Evolutionary conservation across 257 asterid species (phyloP).

Genomic region (Rhazya stricta): DNA sequence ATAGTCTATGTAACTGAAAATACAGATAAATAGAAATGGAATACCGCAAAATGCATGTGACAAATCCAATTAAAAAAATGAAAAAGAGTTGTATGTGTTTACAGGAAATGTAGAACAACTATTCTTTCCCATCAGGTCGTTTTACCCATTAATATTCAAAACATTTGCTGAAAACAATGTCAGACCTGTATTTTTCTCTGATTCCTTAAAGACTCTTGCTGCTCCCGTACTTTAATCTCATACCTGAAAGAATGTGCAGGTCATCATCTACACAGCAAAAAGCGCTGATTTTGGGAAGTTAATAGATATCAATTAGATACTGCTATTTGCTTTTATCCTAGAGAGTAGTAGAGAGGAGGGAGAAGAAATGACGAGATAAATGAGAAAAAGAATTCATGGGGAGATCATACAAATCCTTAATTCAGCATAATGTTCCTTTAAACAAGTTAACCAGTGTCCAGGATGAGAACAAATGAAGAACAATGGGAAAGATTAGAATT

Average conservation of each 20-base stretch:
- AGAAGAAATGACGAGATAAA: neutral
- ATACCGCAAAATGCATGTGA: neutral
- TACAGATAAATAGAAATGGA: neutral
- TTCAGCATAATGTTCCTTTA: neutral
- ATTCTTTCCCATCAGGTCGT: neutral
- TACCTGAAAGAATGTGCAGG: slow-evolving; percentile 54
- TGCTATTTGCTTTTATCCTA: neutral
- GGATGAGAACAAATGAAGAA: neutral
- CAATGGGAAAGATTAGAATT: no score
- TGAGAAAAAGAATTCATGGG: neutral
- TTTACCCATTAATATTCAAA: neutral
- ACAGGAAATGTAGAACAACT: neutral
- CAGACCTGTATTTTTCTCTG: slow-evolving; percentile 86
- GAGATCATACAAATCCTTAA: neutral
- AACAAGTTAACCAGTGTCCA: neutral
- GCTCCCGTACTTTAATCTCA: slow-evolving; percentile 89
- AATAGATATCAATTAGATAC: neutral
- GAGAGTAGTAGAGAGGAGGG: neutral
- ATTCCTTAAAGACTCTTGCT: slow-evolving; percentile 71
- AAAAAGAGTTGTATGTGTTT: neutral
- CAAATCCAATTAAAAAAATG: neutral
- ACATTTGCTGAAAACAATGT: neutral
- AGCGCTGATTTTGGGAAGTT: neutral
- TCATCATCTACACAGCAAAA: slow-evolving; percentile 1
- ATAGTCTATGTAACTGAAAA: neutral